A percentile compares a stretch with the other conserved stretches of the same genome.
Conservation (phyloP, 208 protist genomes). For the Trypanosoma platydactyli region DNA sequence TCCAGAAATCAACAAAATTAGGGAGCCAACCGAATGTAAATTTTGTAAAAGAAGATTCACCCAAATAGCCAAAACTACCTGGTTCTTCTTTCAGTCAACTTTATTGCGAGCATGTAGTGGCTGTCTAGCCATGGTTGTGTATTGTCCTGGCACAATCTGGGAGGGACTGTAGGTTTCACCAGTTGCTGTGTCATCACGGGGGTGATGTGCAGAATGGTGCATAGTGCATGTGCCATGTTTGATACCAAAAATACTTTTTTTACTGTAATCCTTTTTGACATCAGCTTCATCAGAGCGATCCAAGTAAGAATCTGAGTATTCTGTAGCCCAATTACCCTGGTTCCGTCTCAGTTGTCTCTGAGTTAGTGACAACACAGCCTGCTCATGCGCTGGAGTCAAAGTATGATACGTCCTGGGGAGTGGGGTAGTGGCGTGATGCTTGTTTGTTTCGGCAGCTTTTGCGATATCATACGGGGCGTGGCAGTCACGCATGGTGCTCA, state of each 20-base stretch:
- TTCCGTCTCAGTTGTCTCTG: constrained; percentile 39
- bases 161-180: constrained; percentile 73
- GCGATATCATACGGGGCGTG: constrained; percentile 75
- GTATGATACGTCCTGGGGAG: constrained; percentile 73
- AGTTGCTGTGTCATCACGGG: constrained; percentile 68
- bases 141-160: constrained; percentile 85
- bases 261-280: constrained; percentile 59
- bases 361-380: constrained; percentile 41
- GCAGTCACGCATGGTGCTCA: constrained; percentile 83
- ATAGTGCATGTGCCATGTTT: constrained; percentile 85
- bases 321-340: constrained; percentile 57
- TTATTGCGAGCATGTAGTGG: constrained; percentile 76
- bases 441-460: constrained; percentile 55
- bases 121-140: constrained; percentile 73
- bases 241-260: constrained; percentile 76
- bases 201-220: constrained; percentile 78
- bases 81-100: constrained; percentile 20
- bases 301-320: constrained; percentile 69
- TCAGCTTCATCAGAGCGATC: constrained; percentile 60
- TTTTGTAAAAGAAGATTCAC: no score
- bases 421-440: constrained; percentile 56
- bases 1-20: no score
- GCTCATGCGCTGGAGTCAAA: constrained; percentile 53
- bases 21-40: no score
- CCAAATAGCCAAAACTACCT: neutral